Percentiles rank a stretch among this genome's conserved stretches.
These are phyloP conservation scores for Colletotrichum sublineola DNA, from an alignment of 2,329 filamentous ascomycete genomes.

Conservation along the genomic window DNA sequence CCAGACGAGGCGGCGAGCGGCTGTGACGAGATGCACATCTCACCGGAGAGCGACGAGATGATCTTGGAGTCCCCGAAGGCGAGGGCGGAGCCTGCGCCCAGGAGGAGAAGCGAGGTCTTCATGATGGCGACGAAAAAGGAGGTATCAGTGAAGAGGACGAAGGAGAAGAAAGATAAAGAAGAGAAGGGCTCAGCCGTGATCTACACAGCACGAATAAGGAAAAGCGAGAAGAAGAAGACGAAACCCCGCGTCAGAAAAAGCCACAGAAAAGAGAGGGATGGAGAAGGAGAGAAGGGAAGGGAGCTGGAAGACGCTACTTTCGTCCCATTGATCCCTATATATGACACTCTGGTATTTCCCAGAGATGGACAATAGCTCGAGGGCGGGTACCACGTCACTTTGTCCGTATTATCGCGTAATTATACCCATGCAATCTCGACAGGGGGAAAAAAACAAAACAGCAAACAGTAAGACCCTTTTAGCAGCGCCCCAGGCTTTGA, in stretches of 20 bases:
- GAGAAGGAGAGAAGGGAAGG: background rate
- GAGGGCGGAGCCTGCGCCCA: constrained; percentile 25
- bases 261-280: background rate
- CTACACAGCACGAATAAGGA: constrained; percentile 25
- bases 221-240: background rate
- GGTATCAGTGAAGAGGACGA: background rate
- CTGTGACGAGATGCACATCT: constrained; percentile 42
- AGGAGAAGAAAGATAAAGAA: background rate
- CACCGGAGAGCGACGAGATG: constrained; percentile 36
- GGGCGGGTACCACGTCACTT: constrained; percentile 12
- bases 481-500: constrained; percentile 22
- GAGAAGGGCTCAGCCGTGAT: constrained; percentile 5
- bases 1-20: constrained; percentile 38
- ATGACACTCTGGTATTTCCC: background rate
- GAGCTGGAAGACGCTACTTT: constrained; percentile 11
- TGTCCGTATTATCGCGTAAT: background rate
- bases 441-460: background rate
- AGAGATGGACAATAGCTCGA: background rate
- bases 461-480: constrained; percentile 28
- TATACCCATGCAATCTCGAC: constrained; percentile 3
- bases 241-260: background rate
- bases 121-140: constrained; percentile 17
- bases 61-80: constrained; percentile 39
- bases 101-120: constrained; percentile 34
- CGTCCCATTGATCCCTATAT: constrained; percentile 38